phyloP scores from a whole-genome alignment of 2,329 filamentous ascomycete genomes.

The Verticillium nonalfalfae region DNA sequence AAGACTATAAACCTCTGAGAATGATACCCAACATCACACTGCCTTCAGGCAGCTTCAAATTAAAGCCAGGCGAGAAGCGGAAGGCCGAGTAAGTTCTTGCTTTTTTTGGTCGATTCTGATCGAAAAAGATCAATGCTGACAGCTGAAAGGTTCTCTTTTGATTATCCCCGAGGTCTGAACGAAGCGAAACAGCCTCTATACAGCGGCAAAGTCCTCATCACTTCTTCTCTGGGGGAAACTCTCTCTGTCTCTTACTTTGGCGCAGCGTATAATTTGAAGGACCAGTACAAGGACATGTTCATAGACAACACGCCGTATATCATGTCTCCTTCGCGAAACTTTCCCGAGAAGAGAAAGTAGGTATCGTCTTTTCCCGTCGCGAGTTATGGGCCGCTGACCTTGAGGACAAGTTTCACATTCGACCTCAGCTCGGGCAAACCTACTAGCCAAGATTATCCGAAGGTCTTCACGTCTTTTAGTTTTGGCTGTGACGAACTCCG shows the following conservation, averaged over 20 bases:
- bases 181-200: neutral
- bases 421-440: constrained; percentile 46
- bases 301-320: neutral
- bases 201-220: constrained; percentile 1
- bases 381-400: neutral
- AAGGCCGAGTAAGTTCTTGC: constrained; percentile 1
- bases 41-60: neutral
- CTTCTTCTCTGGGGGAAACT: neutral
- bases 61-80: constrained; percentile 2
- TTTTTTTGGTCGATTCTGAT: no score
- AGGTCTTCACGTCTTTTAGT: constrained; percentile 9
- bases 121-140: neutral
- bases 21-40: constrained; percentile 3
- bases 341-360: neutral
- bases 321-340: neutral
- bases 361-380: neutral
- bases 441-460: constrained; percentile 11
- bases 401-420: constrained; percentile 21
- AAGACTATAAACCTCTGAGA: neutral
- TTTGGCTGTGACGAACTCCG: constrained; percentile 13
- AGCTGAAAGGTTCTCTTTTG: neutral
- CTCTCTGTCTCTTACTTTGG: neutral
- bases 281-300: neutral
- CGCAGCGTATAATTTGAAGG: neutral
- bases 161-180: neutral